These are phyloP conservation scores for Sphaerulina populicola DNA, from an alignment of 2,329 filamentous ascomycete genomes.

Conservation along the genomic window DNA sequence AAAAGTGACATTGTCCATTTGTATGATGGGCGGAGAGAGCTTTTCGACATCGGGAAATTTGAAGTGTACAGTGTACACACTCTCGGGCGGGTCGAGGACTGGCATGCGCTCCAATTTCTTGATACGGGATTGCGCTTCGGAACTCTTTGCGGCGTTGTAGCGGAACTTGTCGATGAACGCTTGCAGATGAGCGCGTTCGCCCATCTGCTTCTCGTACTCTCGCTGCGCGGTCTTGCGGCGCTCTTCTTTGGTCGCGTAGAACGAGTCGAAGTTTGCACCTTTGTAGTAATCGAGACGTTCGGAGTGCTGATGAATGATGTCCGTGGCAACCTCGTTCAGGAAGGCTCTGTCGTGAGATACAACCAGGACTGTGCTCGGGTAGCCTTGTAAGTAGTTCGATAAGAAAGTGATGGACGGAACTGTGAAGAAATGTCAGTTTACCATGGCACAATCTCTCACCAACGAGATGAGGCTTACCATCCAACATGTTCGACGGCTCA, in stretches of 20 bases:
- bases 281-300: conserved; percentile 98
- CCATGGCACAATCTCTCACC: no score
- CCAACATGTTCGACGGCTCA: conserved; percentile 62
- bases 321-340: conserved; percentile 96
- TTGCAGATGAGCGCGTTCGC: conserved; percentile 82
- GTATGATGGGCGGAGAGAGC: conserved; percentile 91
- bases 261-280: conserved; percentile 88
- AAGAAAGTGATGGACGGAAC: conserved; percentile 99
- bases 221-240: conserved; percentile 91
- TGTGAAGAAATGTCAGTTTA: no score
- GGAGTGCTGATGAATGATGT: conserved; percentile 97
- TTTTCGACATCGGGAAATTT: conserved; percentile 97
- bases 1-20: conserved; percentile 89
- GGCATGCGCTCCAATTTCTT: conserved; percentile 99
- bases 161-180: conserved; percentile 99
- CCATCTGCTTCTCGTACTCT: conserved; percentile 99
- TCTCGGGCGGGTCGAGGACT: conserved; percentile 77
- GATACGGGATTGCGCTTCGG: conserved; percentile 95
- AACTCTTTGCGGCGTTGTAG: conserved; percentile 97
- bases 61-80: conserved; percentile 93
- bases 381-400: conserved; percentile 85
- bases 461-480: background rate
- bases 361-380: conserved; percentile 89
- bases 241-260: conserved; percentile 96
- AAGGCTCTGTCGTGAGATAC: conserved; percentile 99